phyloP scores from a whole-genome alignment of 2,329 filamentous ascomycete species.

The Fusarium bulbicola region DNA sequence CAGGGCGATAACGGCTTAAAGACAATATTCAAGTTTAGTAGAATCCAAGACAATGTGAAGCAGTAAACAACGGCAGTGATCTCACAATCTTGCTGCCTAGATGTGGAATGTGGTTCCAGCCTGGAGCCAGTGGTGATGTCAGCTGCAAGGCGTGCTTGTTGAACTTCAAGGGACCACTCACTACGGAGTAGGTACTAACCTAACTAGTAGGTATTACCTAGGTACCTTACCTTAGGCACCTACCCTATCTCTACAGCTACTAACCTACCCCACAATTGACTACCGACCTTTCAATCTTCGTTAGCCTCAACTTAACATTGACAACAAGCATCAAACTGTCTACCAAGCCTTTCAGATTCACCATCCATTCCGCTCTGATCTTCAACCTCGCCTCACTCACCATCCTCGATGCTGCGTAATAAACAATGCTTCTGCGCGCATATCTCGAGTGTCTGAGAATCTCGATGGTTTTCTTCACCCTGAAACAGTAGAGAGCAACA shows the following conservation, averaged over 20 bases:
- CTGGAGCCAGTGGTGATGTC: conserved; percentile 35
- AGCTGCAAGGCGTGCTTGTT: conserved; percentile 15
- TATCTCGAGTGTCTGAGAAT: not conserved
- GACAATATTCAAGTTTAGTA: not conserved
- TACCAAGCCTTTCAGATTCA: not conserved
- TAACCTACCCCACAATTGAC: conserved; percentile 26
- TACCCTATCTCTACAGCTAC: conserved; percentile 5
- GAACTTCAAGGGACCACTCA: conserved; percentile 14
- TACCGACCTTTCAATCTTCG: conserved; percentile 27
- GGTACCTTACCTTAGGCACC: not conserved
- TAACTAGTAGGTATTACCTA: too few species aligned
- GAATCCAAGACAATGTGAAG: not conserved
- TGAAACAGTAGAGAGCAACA: not conserved
- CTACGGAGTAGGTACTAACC: not conserved
- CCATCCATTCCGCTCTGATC: not conserved
- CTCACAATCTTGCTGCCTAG: not conserved
- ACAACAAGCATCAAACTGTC: not conserved
- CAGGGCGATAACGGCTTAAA: not conserved
- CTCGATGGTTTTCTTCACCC: conserved; percentile 11
- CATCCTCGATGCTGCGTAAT: not conserved
- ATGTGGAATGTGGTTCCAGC: not conserved
- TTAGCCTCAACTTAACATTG: conserved; percentile 9
- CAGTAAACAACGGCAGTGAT: not conserved
- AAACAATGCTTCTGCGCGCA: conserved; percentile 26
- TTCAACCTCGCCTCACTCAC: not conserved